These are phyloP conservation scores for Plasmopara muralis DNA, from an alignment of 352 stramenopile genomes.

Conservation along the genomic window DNA sequence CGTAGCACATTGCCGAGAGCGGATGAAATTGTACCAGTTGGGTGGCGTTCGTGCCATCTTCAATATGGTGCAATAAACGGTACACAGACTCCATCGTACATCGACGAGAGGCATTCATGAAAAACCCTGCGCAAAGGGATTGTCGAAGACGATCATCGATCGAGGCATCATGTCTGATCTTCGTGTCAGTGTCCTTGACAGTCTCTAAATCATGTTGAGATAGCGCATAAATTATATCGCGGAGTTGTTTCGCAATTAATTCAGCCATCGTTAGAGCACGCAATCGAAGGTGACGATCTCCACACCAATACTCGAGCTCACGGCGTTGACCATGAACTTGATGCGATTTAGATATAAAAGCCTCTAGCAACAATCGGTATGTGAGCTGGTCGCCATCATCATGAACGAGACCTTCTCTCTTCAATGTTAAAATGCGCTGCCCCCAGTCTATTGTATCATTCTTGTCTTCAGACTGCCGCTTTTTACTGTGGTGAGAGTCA, in stretches of 20 bases:
- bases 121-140: slow-evolving; percentile 58
- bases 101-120: slow-evolving; percentile 49
- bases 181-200: slow-evolving; percentile 6
- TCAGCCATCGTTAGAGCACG: slow-evolving; percentile 49
- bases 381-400: slow-evolving; percentile 55
- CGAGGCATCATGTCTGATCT: slow-evolving; percentile 7
- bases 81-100: slow-evolving; percentile 66
- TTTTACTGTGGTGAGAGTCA: slow-evolving; percentile 13
- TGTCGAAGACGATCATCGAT: slow-evolving; percentile 33
- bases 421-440: slow-evolving; percentile 34
- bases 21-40: slow-evolving; percentile 68
- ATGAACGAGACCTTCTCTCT: slow-evolving; percentile 39
- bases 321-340: slow-evolving; percentile 10
- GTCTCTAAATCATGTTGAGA: slow-evolving; percentile 25
- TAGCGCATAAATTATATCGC: slow-evolving; percentile 42
- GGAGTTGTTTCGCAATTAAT: slow-evolving; percentile 50
- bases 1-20: slow-evolving; percentile 43
- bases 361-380: slow-evolving; percentile 36
- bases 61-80: slow-evolving; percentile 22
- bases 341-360: slow-evolving; percentile 26
- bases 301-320: slow-evolving; percentile 45
- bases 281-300: slow-evolving; percentile 36
- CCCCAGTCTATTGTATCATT: slow-evolving; percentile 22
- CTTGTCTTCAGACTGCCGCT: slow-evolving; percentile 9
- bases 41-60: slow-evolving; percentile 15